Percentiles rank a stretch among this genome's conserved stretches.
Conservation (phyloP, 306 rosid species). For the Senna tora region DNA sequence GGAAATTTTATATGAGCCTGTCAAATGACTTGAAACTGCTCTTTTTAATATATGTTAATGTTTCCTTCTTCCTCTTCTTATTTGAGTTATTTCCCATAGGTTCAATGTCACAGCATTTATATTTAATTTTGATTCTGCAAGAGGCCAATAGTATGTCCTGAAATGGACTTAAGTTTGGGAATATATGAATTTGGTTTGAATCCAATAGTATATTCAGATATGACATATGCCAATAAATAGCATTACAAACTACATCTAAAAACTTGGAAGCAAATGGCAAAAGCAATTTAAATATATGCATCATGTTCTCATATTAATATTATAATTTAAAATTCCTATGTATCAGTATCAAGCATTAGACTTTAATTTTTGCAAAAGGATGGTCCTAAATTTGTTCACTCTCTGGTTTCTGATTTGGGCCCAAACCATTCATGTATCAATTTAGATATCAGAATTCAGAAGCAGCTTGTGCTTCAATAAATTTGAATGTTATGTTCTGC, state of each 20-base stretch:
- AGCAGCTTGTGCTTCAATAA: conserved; percentile 13
- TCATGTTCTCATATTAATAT: conserved; percentile 2
- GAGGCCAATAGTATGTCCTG: neutral
- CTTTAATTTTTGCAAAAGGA: conserved; percentile 28
- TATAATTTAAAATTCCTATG: conserved; percentile 1
- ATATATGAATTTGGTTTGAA: conserved; percentile 16
- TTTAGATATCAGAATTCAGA: conserved; percentile 26
- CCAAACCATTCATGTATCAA: conserved; percentile 19
- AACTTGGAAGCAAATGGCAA: conserved; percentile 25
- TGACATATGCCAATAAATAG: conserved; percentile 17
- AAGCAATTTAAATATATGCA: conserved; percentile 18
- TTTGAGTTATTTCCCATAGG: too few species aligned
- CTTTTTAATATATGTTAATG: neutral
- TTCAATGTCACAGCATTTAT: neutral
- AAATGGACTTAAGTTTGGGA: conserved; percentile 23
- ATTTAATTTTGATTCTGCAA: neutral
- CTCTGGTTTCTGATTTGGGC: conserved; percentile 37
- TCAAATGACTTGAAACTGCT: conserved; percentile 21
- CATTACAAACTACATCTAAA: conserved; percentile 23
- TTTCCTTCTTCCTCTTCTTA: neutral
- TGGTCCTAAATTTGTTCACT: conserved; percentile 14
- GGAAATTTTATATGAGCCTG: conserved; percentile 1
- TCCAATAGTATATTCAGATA: neutral
- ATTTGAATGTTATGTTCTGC: conserved; percentile 35
- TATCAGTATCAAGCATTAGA: neutral